Percentiles rank a stretch among this genome's conserved stretches.
These are phyloP conservation scores for Ascochyta fabae DNA, from an alignment of 2,329 filamentous ascomycete genomes.

Conservation along the genomic window DNA sequence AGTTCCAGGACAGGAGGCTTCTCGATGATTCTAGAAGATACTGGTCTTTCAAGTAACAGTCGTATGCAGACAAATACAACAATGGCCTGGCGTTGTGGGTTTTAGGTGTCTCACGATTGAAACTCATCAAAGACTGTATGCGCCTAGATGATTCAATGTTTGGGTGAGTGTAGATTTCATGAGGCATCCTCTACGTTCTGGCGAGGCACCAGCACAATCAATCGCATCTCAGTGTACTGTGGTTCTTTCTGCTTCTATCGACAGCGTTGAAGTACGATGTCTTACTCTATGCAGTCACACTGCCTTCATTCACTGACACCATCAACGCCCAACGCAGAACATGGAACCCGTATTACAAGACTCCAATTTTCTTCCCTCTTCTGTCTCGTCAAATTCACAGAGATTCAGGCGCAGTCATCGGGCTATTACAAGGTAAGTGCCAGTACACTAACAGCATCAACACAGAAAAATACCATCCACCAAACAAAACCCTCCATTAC, in stretches of 20 bases:
- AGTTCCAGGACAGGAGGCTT: no score
- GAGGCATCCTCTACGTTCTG: no score
- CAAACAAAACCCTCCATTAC: neutral
- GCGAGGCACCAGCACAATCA: neutral
- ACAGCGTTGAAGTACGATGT: neutral
- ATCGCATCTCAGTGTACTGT: neutral
- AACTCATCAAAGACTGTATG: neutral
- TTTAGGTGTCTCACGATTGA: no score
- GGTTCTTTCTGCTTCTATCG: neutral
- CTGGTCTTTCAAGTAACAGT: no score
- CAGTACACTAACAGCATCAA: neutral
- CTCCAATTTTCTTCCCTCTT: neutral
- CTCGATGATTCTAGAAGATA: no score
- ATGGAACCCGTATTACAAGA: neutral
- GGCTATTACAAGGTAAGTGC: neutral
- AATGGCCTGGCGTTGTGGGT: no score
- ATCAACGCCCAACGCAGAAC: neutral
- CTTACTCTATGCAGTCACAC: slow-evolving; percentile 6
- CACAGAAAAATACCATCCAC: neutral
- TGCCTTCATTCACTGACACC: neutral
- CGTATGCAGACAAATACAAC: no score
- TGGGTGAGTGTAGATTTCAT: no score
- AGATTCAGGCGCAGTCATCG: neutral
- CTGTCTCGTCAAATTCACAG: neutral
- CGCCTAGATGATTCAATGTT: neutral